Percentiles rank a stretch among this genome's conserved stretches.
These are phyloP conservation scores for Acacia crassicarpa DNA, from an alignment of 306 rosid species.

Conservation along the genomic window DNA sequence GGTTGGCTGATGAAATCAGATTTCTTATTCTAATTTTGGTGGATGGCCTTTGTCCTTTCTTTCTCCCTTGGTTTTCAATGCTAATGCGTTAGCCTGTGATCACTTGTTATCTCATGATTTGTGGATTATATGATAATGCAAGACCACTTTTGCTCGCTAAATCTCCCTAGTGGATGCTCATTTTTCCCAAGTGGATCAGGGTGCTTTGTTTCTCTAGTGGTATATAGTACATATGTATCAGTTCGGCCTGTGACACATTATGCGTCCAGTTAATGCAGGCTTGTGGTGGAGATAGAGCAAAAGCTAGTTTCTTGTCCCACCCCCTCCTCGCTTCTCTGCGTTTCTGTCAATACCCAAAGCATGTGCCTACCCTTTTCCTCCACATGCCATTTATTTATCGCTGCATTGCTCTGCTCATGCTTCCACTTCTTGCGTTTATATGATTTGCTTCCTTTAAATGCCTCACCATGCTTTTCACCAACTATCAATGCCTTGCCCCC, in stretches of 20 bases:
- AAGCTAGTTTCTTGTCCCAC: not conserved
- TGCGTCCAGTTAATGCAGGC: not conserved
- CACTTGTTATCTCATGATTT: not conserved
- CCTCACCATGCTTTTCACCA: not conserved
- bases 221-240: not conserved
- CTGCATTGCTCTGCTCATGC: not conserved
- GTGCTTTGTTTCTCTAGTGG: not conserved
- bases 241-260: not conserved
- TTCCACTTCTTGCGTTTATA: not conserved
- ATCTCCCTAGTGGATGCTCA: not conserved
- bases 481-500: not conserved
- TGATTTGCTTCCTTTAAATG: not conserved
- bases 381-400: not conserved
- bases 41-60: not conserved
- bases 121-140: slow-evolving; percentile 11
- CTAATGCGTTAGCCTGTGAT: not conserved
- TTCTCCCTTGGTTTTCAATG: not conserved
- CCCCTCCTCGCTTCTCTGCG: not conserved
- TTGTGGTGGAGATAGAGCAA: not conserved
- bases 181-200: not conserved
- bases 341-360: not conserved
- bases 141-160: slow-evolving; percentile 1
- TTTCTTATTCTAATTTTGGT: not conserved
- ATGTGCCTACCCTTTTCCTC: not conserved
- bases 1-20: not conserved